A percentile compares a stretch with the other conserved stretches of the same genome.
Evolutionary conservation across 495 filamentous ascomycete species (phyloP).

Genomic region (Copromyces sp.): DNA sequence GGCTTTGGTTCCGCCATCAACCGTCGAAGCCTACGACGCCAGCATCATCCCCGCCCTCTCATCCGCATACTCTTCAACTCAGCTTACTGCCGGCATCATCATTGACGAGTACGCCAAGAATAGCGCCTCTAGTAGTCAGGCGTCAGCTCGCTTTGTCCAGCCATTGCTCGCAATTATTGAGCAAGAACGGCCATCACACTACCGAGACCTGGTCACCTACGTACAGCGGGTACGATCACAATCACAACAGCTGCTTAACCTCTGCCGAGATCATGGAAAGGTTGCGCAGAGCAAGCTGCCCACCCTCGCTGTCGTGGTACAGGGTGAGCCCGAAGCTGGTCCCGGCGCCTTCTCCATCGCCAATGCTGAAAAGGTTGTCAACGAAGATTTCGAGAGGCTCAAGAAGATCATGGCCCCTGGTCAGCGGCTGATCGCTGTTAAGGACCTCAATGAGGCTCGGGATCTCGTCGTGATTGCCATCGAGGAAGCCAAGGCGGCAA

Average conservation of each 20-base stretch:
- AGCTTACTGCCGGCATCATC: conserved; percentile 72
- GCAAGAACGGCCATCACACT: conserved; percentile 65
- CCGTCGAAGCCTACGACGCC: conserved; percentile 41
- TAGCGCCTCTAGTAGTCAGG: conserved; percentile 27
- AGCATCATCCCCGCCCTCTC: conserved; percentile 52
- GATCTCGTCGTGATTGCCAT: conserved; percentile 59
- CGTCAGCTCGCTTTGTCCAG: conserved; percentile 38
- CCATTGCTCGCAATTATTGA: conserved; percentile 65
- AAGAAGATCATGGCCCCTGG: conserved; percentile 77
- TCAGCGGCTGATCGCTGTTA: conserved; percentile 66
- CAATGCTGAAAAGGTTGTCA: conserved; percentile 77
- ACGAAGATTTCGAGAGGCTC: conserved; percentile 71
- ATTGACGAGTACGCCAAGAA: conserved; percentile 79
- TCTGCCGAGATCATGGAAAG: conserved; percentile 80
- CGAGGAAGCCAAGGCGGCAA: conserved; percentile 63
- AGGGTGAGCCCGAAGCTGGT: conserved; percentile 83
- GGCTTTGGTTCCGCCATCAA: conserved; percentile 44
- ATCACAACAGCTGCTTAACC: conserved; percentile 77
- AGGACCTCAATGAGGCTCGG: conserved; percentile 65
- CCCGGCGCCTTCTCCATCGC: conserved; percentile 81
- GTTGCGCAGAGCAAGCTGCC: conserved; percentile 64
- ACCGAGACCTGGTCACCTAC: conserved; percentile 80
- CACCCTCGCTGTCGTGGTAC: conserved; percentile 73
- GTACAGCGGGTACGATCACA: conserved; percentile 81
- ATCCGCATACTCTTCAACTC: conserved; percentile 70